Percentiles rank a stretch among this genome's conserved stretches.
These are phyloP conservation scores for Novakomyces olei DNA, from an alignment of 805 yeast genomes.

Conservation along the genomic window DNA sequence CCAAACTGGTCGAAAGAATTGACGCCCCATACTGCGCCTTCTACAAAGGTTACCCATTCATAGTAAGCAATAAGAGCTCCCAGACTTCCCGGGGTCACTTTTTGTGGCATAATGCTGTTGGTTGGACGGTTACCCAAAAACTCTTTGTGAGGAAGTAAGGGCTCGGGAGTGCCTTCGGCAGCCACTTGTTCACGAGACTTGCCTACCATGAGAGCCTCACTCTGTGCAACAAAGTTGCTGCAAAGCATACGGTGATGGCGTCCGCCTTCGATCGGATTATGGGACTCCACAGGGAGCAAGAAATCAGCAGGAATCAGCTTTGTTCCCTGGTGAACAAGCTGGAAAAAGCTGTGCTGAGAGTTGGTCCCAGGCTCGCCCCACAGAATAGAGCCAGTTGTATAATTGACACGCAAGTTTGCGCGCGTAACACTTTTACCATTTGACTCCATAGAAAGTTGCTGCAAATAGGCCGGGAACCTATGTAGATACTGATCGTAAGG, in stretches of 20 bases:
- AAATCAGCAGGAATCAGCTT: conserved; percentile 93
- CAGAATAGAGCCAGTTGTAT: conserved; percentile 85
- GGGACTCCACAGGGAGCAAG: conserved; percentile 90
- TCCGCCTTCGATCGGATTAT: conserved; percentile 87
- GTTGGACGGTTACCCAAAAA: conserved; percentile 99
- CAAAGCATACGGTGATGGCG: conserved; percentile 95
- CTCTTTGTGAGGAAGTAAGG: conserved; percentile 80
- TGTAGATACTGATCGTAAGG: conserved; percentile 98
- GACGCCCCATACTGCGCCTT: conserved; percentile 98
- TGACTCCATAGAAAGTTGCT: conserved; percentile 96
- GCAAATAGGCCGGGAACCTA: conserved; percentile 98
- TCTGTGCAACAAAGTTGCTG: conserved; percentile 96
- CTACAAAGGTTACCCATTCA: conserved; percentile 91
- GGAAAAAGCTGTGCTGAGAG: conserved; percentile 99
- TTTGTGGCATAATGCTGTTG: conserved; percentile 84
- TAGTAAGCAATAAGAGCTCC: conserved; percentile 95
- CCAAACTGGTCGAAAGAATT: conserved; percentile 99
- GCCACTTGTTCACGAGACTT: conserved; percentile 57
- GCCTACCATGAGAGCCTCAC: conserved; percentile 94
- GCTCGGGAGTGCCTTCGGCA: conserved; percentile 63
- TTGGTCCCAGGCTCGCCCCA: conserved; percentile 98
- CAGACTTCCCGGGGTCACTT: conserved; percentile 86
- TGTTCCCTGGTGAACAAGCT: conserved; percentile 96
- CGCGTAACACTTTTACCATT: conserved; percentile 96
- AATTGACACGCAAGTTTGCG: conserved; percentile 72